phyloP scores from a whole-genome alignment of 78 protist genomes.

The Dictyostelium brefeldianum region DNA sequence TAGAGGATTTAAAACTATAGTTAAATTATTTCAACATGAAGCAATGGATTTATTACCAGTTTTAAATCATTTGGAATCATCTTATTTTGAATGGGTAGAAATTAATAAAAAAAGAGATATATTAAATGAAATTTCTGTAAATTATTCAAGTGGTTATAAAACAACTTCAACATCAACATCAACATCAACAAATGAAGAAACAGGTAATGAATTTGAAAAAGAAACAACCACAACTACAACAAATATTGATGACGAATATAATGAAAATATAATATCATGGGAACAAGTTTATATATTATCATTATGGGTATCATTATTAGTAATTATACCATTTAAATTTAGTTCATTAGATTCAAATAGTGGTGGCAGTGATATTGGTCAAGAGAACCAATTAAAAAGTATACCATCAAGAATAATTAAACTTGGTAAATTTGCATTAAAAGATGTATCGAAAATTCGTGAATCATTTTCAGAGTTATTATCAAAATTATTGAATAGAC shows the following conservation, averaged over 20 bases:
- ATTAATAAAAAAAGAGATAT: not conserved
- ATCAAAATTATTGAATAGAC: conserved; percentile 72
- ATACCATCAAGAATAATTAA: conserved; percentile 13
- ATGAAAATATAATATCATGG: conserved; percentile 84
- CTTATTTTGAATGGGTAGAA: conserved; percentile 10
- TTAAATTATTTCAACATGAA: conserved; percentile 73
- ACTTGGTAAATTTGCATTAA: not conserved
- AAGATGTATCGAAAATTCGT: conserved; percentile 6
- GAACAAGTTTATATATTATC: conserved; percentile 91
- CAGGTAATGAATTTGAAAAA: not conserved
- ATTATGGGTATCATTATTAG: conserved; percentile 95
- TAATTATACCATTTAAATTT: conserved; percentile 94
- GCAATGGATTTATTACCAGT: conserved; percentile 65
- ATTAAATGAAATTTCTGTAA: conserved; percentile 7
- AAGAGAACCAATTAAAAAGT: not conserved
- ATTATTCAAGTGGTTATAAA: conserved; percentile 1
- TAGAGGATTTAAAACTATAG: conserved; percentile 75
- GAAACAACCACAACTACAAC: not conserved
- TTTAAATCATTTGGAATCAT: not conserved
- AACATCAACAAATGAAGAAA: not conserved
- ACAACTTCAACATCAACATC: no score
- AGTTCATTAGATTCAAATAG: conserved; percentile 82
- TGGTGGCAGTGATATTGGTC: no score
- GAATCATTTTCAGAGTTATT: conserved; percentile 48
- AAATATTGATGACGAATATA: conserved; percentile 28